phyloP scores from a whole-genome alignment of 257 asterid species.

The Solanum megistacrolobum region DNA sequence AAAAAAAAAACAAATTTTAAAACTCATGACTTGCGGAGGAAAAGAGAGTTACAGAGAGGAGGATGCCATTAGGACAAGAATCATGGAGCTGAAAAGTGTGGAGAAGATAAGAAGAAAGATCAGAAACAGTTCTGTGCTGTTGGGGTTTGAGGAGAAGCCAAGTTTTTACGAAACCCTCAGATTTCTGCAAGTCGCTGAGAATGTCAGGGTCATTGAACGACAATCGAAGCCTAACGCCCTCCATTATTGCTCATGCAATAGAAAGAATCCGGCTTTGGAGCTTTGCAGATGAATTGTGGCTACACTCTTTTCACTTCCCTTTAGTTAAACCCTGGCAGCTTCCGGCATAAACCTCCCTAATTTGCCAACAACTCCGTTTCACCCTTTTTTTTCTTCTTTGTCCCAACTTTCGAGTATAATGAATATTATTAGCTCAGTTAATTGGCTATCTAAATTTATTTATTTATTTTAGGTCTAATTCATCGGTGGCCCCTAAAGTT shows the following conservation, averaged over 20 bases:
- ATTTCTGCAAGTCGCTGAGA: conserved; percentile 52
- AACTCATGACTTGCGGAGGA: not conserved
- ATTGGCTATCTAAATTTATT: not conserved
- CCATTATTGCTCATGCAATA: conserved; percentile 59
- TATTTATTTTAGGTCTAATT: no score
- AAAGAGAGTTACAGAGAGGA: conserved; percentile 43
- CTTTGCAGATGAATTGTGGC: not conserved
- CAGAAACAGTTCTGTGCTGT: conserved; percentile 42
- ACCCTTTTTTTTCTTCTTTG: not conserved
- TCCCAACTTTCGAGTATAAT: not conserved
- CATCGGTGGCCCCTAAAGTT: no score
- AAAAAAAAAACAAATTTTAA: not conserved
- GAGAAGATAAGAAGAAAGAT: conserved; percentile 47
- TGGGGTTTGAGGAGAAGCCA: conserved; percentile 69
- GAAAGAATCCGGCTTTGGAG: not conserved
- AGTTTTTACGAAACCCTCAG: conserved; percentile 48
- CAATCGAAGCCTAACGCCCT: conserved; percentile 51
- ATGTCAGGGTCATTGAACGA: conserved; percentile 53
- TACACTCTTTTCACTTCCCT: not conserved
- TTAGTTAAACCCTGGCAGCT: not conserved
- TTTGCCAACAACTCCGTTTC: not conserved
- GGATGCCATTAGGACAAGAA: conserved; percentile 77
- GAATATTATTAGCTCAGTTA: no score
- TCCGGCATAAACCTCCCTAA: not conserved
- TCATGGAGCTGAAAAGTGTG: conserved; percentile 56